Evolutionary conservation across 2,329 filamentous ascomycete genomes (phyloP), one percentile per base, ranked within the genome.

Genomic region (Epichloe sylvatica): DNA sequence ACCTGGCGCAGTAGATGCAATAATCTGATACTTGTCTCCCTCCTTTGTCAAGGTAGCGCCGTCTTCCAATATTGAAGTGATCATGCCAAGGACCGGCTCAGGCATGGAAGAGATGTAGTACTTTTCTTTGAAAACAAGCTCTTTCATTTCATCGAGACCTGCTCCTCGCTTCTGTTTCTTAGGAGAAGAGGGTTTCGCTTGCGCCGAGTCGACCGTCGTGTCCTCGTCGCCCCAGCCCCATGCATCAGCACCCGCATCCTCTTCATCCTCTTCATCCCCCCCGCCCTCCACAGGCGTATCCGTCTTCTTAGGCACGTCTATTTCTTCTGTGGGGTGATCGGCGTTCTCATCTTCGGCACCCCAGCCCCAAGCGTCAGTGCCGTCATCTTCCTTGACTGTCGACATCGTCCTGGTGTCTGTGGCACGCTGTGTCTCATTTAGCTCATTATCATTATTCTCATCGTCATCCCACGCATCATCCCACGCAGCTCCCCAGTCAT

Each of bases 61-160:
- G 55, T 85, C 81, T 52, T 82, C 76, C 53, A 77, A 63, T 30
- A 83, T 74, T 12, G 70, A 60, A 21, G 72, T 69, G 47, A 91
- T 79, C 30, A 86, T 73, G 17, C 78, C 73, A 19, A 90, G 72
- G 12, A 97, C 80, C 4, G 82, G 78, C 53, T 88, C 83, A 0
- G 92, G 91, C 63, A 96, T 84, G 2, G 85, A 84, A 0, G 91
- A 96, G 47, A 95, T 85, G 51, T 82, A 86, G 64, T 95, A 98
- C 1, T 77, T 85, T 67, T 98, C 92, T 53, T 76, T 84, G 42
- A 97, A 68, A 0, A 86, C 84, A 52, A 97, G 69, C 61, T 92
- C 84, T 49, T 80, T 73, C 8, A 72, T 70, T 46, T 59, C 51
- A 40, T 72, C 52, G 4, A 54, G 49, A 33, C 65, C 57, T 6